Base-by-base conservation (phyloP, 2,329 filamentous ascomycete species). In the Falciphora oryzae region DNA sequence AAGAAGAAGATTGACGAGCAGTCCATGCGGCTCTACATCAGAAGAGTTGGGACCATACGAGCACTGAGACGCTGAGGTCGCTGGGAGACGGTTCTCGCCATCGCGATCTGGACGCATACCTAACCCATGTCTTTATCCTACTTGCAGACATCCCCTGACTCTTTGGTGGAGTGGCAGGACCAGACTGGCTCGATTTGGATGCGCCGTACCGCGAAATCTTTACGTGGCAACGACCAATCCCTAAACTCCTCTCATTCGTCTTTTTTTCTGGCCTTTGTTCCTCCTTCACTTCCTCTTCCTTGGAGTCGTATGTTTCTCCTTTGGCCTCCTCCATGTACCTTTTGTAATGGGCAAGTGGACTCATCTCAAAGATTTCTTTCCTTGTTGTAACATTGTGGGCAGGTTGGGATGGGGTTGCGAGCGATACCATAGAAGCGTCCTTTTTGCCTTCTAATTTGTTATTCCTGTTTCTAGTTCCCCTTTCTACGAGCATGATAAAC, bases 11-110 rank as follows among this genome's bases (percentile, higher is more conserved):
- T 31, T 35, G 58, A 60, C 29, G 29, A 35, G 27, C 22, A 60
- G 28, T 60, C 58, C 14, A 60, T 60, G 58, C 28, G 58, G 31
- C 27, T 60, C 2, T n/a, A 60, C 22, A 35, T 60, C 28, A 31
- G 58, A 28, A 11, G 31, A n/a, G 58, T 60, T 16, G 44, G 44
- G 44, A 22, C 44, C 44, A n/a, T 53, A 10, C 44, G 44, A n/a
- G 44, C 44, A 10, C 44, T 53, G 22, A 53, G 44, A n/a, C 44
- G 44, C 44, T 53, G 44, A 53, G 44, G 4, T n/a, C 7, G 3
- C 10, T 7, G 22, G 6, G 6, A n/a, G 22, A n/a, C 5, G 44
- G 44, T n/a, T n/a, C 18, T 53, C 18, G 44, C 10, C 18, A 4
- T 10, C 44, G 44, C 44, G 11, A n/a, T 53, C 22, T 6, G 22